Base-by-base conservation (phyloP, 2,329 filamentous ascomycete genomes). In the Chaetomiaceae sp. region DNA sequence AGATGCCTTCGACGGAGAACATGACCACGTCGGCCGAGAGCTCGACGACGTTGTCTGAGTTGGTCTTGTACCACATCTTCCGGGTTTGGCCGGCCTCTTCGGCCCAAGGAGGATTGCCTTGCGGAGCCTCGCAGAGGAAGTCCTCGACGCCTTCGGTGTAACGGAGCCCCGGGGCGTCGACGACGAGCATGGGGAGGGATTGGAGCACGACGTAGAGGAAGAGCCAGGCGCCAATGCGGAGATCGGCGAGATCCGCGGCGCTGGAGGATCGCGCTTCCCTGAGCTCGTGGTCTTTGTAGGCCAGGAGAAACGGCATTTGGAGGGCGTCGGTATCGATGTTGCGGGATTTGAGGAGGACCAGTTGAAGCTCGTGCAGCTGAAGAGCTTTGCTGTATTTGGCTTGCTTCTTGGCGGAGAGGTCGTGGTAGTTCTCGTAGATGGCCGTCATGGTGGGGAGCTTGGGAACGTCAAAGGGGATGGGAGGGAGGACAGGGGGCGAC, bases 391-490 rank as follows among this genome's bases (percentile, higher is more conserved):
- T 79, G 48, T 87, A 78, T 64, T 88, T 89, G 30, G 77, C 72
- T 64, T 92, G 86, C 60, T 89, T 86, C 69, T 89, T 92, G 1
- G 79, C 66, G 17, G 87, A 78, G 27, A 89, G 74, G 1, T 76
- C 76, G 54, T 78, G 70, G 63, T 81, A 87, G 38, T 82, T 85
- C 35, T 81, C 76, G 50, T 85, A 76, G 16, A 89, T 76, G 1
- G 81, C 73, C 27, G 77, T 75, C 60, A 95, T 77, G 1, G 77
- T 79, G 0, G 92, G 92, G 20, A 95, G 69, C 57, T 84, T 79
- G 3, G 93, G 92, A 4, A 89, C 75, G 64, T 97, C 92, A 63
- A 92, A 97, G 0, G 93, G 92, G 49, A 97, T 83, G 0, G 92
- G 89, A 0, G 93, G 93, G 53, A 92, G 81, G 0, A 97, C 90